Evolutionary conservation across 306 rosid species (phyloP), one percentile per base, ranked within the genome.

Genomic region (Vicia faba): DNA sequence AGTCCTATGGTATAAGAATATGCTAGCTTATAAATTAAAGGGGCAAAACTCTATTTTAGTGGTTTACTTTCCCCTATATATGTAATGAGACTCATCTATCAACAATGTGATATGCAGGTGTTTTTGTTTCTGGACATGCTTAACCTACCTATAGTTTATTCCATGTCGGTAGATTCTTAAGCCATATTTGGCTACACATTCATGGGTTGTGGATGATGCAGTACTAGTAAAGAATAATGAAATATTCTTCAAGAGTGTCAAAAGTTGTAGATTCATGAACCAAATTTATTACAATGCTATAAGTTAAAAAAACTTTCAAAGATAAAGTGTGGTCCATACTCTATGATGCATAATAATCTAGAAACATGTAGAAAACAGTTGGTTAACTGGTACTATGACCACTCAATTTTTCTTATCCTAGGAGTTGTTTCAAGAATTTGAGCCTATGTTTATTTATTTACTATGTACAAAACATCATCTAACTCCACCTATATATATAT

Each of bases 331-430:
- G 73, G 77, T 57, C 78, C 87, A 78, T 3, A 55, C 11, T 36
- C 80, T 75, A 62, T 62, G n/a, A 57, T 50, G 72, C 61, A 72
- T 58, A 72, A 74, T 58, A 60, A 74, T 76, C 16, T 28, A 25
- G 78, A 49, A 54, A 75, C 29, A 58, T 84, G 75, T 65, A 33
- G 38, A 36, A 28, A 64, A 48, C 63, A 68, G 64, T 71, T 57
- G 11, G 60, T 62, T 79, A 72, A 77, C 14, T 28, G 78, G 78
- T 6, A 7, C 84, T 8, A 33, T 73, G 81, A 79, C 88, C 45
- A 70, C 74, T 78, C 80, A 41, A 40, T 50, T 61, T 68, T 61
- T 68, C 82, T 79, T 71, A 79, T 83, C 79, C 73, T 15, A 45
- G 31, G 73, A 6, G 9, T 6, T 5, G 38, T 59, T 16, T 20